Conservation (phyloP, 495 filamentous ascomycete species). For the Niebla homalea region DNA sequence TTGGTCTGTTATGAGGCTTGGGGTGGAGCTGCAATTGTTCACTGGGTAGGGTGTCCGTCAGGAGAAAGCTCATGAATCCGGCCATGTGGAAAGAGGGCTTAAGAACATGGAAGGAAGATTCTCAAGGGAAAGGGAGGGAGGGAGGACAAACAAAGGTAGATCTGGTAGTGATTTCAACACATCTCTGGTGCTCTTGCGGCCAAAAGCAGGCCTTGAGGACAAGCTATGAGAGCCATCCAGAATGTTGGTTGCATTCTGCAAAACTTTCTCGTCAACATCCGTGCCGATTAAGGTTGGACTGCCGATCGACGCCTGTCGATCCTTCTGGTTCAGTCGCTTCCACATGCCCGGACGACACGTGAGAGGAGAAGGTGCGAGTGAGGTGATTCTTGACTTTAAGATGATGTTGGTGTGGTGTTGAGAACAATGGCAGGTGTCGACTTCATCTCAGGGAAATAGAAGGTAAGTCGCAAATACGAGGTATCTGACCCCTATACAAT, state of each 20-base stretch:
- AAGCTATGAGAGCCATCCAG: constrained; percentile 11
- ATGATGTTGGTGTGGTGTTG: too few species aligned
- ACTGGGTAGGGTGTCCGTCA: not conserved
- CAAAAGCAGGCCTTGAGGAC: constrained; percentile 18
- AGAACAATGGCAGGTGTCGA: too few species aligned
- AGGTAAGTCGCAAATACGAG: too few species aligned
- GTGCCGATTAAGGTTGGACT: constrained; percentile 32
- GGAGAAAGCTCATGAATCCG: constrained; percentile 1
- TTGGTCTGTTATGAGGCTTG: constrained; percentile 7
- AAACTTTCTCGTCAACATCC: constrained; percentile 24
- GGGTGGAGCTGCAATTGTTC: not conserved
- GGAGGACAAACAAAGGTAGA: constrained; percentile 29
- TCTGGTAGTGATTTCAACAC: constrained; percentile 27
- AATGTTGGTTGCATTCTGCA: constrained; percentile 16
- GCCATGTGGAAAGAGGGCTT: not conserved
- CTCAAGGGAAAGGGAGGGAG: too few species aligned
- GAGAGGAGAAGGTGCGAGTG: not conserved
- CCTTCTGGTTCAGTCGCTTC: constrained; percentile 14
- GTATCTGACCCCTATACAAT: too few species aligned
- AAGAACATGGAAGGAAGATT: not conserved
- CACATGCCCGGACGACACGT: constrained; percentile 9
- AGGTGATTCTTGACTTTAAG: too few species aligned
- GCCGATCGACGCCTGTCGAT: constrained; percentile 21
- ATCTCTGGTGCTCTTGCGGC: constrained; percentile 14
- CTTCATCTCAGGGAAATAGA: too few species aligned